Conservation (phyloP, 768 basidiomycete species). For the Lactarius hatsudake region DNA sequence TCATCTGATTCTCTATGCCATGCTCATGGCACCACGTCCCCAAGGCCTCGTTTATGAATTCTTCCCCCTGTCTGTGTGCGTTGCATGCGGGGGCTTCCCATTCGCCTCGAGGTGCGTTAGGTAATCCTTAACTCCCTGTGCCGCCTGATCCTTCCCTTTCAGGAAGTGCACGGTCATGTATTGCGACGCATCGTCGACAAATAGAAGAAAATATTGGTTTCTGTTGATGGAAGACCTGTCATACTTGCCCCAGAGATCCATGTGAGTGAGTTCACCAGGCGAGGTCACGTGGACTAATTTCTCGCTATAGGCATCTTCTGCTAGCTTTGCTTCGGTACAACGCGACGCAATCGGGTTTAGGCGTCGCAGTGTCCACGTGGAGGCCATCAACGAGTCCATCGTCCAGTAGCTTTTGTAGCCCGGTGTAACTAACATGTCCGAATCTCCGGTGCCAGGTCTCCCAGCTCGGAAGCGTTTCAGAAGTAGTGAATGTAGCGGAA, state of each 20-base stretch:
- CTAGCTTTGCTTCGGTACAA: neutral
- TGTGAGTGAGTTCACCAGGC: neutral
- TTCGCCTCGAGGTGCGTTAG: no score
- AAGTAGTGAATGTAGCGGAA: no score
- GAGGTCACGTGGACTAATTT: rapidly evolving
- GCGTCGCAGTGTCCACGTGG: neutral
- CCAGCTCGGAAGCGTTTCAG: neutral
- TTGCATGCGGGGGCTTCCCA: no score
- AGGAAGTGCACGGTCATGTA: no score
- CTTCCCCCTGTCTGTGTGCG: no score
- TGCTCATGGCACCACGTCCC: no score
- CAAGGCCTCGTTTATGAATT: no score
- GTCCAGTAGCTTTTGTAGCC: neutral
- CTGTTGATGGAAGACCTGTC: neutral
- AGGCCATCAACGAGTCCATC: neutral
- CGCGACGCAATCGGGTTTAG: neutral
- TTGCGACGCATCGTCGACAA: no score
- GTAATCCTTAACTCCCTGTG: no score
- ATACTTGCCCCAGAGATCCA: neutral
- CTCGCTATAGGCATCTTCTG: neutral
- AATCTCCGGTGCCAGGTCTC: neutral
- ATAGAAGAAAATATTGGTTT: no score
- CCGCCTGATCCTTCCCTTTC: no score
- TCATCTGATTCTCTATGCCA: no score
- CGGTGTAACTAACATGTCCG: neutral